Conservation (phyloP, 495 filamentous ascomycete species). For the Lasiosphaeria hispida region DNA sequence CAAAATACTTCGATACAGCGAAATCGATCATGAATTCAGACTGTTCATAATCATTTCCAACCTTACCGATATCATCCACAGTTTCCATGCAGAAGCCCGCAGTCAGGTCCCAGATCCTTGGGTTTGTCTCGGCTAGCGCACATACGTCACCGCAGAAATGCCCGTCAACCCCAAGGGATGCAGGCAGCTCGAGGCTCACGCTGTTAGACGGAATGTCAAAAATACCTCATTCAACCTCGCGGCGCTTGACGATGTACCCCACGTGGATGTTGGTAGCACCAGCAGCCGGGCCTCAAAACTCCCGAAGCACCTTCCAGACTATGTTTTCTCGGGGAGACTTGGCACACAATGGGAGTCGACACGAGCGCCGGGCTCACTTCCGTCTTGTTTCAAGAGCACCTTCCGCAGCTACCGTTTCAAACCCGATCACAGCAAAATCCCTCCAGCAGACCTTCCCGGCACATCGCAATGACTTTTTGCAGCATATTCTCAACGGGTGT, state of each 20-base stretch:
- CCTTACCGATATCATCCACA: no score
- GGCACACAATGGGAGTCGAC: neutral
- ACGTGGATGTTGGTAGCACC: neutral
- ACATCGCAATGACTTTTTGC: no score
- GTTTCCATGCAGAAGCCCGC: slow-evolving; percentile 12
- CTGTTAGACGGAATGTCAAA: no score
- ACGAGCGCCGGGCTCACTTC: neutral
- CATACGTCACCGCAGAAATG: neutral
- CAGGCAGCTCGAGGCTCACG: neutral
- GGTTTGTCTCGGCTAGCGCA: slow-evolving; percentile 19
- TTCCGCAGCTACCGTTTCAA: neutral
- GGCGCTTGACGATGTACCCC: neutral
- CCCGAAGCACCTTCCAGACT: neutral
- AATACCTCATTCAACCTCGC: no score
- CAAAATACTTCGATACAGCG: no score
- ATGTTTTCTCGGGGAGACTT: neutral
- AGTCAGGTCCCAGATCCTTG: slow-evolving; percentile 11
- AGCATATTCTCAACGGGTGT: no score
- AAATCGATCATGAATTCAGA: no score
- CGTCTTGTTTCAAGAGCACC: neutral
- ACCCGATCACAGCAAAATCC: no score
- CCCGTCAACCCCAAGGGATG: neutral
- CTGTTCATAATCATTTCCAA: no score
- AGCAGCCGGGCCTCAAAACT: neutral
- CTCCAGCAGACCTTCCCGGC: no score